These are phyloP conservation scores for Leccinellum luteum DNA, from an alignment of 768 basidiomycete genomes.

Conservation along the genomic window DNA sequence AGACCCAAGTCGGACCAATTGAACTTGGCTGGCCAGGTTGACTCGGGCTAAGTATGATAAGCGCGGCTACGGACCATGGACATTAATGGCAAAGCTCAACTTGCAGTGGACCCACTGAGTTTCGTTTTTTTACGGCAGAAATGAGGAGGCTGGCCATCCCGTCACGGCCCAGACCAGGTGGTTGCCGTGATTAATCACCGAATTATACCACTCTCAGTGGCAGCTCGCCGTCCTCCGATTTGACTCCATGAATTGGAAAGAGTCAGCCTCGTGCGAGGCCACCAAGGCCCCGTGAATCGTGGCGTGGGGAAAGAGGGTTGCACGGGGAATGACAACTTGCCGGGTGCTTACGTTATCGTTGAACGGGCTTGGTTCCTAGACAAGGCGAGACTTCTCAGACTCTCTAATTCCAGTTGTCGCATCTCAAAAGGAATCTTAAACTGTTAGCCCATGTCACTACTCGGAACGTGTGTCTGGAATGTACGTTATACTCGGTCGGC, in stretches of 20 bases:
- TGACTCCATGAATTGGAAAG: slow-evolving; percentile 5
- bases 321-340: background rate
- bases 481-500: background rate
- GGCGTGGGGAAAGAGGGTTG: background rate
- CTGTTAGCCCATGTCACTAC: background rate
- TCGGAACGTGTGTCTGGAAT: slow-evolving; percentile 46
- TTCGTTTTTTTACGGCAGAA: no score
- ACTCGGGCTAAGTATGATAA: background rate
- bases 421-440: background rate
- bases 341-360: background rate
- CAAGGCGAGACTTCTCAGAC: background rate
- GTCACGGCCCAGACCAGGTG: no score
- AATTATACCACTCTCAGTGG: background rate
- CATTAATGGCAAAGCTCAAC: background rate
- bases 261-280: slow-evolving; percentile 18
- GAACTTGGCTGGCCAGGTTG: background rate
- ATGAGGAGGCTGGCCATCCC: no score
- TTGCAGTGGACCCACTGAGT: background rate
- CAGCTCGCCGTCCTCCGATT: background rate
- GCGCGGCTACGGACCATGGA: background rate
- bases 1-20: background rate
- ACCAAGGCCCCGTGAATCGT: slow-evolving; percentile 40
- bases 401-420: background rate
- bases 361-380: slow-evolving; percentile 18
- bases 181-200: no score